Evolutionary conservation across 257 asterid genomes (phyloP), one percentile per base, ranked within the genome.

Genomic region (Capsicum pubescens): DNA sequence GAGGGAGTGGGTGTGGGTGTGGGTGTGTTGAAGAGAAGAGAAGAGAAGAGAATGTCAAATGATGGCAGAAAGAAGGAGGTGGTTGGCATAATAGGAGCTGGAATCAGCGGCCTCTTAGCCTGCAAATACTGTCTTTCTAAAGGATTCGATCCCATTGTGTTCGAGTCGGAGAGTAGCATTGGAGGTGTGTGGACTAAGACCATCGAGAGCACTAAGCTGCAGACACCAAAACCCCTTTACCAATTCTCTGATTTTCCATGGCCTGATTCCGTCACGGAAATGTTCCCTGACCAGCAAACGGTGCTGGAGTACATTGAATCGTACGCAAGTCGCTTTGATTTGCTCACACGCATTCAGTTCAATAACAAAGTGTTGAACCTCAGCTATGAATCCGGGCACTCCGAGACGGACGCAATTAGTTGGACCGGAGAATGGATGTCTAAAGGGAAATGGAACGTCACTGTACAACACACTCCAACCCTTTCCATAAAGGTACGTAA

Each of bases 221-320:
- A 70, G 32, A 48, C 42, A 21, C 58, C 91, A 12, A 90, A 89
- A 76, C 13, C 88, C 3, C 7, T 86, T 19, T 90, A 84, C 84
- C 90, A 86, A 72, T 91, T 90, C 86, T 90, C 94, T 9, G 94
- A 91, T 87, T 90, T 89, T 68, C 88, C 93, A 2, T 91, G 94
- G 93, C 92, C 94, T 11, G 17, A 84, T 66, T 85, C 90, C 0
- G 92, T 88, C 16, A 66, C 82, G 0, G 42, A 86, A n/a, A 83
- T 81, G 4, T 88, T 84, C 32, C 94, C 94, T 12, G 66, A 63
- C 42, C 86, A 86, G 7, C 57, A 32, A 0, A 81, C 88, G 1
- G 87, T 88, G 11, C 58, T 90, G 5, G 87, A 85, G 1, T 91
- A 90, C 82, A 21, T 91, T 69, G 87, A 88, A 35, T 79, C 90